Conservation (phyloP, 1,284 basidiomycete species). For the Caloboletus firmus region DNA sequence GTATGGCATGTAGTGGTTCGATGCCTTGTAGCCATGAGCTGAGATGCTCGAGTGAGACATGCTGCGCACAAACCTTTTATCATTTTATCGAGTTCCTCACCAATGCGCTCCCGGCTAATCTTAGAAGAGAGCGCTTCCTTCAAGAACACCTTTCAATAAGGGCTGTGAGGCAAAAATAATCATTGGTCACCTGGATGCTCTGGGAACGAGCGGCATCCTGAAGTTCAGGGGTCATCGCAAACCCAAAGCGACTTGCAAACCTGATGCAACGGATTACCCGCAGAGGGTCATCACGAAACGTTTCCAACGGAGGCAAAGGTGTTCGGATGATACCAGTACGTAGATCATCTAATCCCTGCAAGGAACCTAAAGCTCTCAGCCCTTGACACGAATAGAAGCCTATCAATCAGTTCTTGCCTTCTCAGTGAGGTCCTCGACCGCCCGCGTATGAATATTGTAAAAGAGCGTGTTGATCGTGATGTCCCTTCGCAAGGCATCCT, state of each 20-base stretch:
- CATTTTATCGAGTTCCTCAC: constrained; percentile 91
- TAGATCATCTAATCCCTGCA: constrained; percentile 82
- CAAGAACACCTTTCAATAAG: constrained; percentile 2
- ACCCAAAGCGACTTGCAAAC: constrained; percentile 90
- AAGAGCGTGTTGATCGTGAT: constrained; percentile 96
- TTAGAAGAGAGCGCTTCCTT: constrained; percentile 76
- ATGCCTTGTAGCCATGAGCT: constrained; percentile 46
- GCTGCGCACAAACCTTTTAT: constrained; percentile 59
- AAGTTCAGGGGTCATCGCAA: constrained; percentile 76
- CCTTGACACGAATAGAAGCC: background rate
- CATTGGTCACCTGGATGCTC: constrained; percentile 62
- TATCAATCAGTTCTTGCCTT: constrained; percentile 48
- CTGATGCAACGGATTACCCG: constrained; percentile 88
- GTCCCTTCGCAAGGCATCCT: constrained; percentile 92
- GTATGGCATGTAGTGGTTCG: constrained; percentile 73
- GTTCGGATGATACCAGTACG: constrained; percentile 83
- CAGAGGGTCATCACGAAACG: constrained; percentile 93
- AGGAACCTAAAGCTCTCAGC: constrained; percentile 2
- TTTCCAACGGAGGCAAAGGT: constrained; percentile 83
- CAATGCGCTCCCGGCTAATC: constrained; percentile 88
- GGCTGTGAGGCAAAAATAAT: background rate
- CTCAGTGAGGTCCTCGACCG: constrained; percentile 87
- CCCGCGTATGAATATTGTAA: constrained; percentile 91
- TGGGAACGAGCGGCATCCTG: constrained; percentile 63
- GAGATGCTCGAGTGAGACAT: background rate